Base-by-base conservation (phyloP, 139 green algal genomes). In the Volvox africanus region DNA sequence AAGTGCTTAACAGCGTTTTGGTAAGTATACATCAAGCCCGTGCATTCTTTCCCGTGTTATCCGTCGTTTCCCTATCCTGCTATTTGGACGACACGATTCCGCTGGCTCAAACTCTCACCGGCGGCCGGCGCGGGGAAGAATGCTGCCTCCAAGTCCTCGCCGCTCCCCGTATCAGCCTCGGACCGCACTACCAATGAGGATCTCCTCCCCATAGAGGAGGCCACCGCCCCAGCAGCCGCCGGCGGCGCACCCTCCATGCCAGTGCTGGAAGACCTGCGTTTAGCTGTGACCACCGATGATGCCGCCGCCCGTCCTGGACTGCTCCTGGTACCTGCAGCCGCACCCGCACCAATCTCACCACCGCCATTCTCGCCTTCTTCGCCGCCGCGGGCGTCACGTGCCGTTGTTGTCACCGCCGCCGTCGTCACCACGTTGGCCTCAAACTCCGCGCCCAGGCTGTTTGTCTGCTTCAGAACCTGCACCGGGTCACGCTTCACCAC, bases 191-290 rank as follows among this genome's bases (percentile, higher is more conserved):
- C 28, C 80, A 86, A 26, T n/a, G 26, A n/a, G 12, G 26, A 17
- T 55, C 71, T 86, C 37, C 69, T 86, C 36, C 13, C 37, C 78
- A 11, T 61, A 26, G 24, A 2, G 44, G 32, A 44, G 44, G 80
- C 80, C 37, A n/a, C 80, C 80, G 80, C 80, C 80, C 50, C 24
- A 14, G 80, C 44, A 28, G 80, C 80, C 80, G 50, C 75, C 30
- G 75, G 13, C 33, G 75, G 12, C 78, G 37, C 37, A 11, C 37
- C 76, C 30, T 55, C 76, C 21, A 30, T 73, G 65, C 65, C 65
- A 2, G 21, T 73, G 65, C 65, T 73, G 21, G 65, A 73, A 6
- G 65, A 2, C 71, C 71, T 79, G 14, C 28, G 16, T 30, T 79
- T 30, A 1, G 71, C 71, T 6, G 71, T 20, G 22, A 30, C 71